Evolutionary conservation across 768 basidiomycete genomes (phyloP), one percentile per base, ranked within the genome.

Genomic region (Suillus subluteus): DNA sequence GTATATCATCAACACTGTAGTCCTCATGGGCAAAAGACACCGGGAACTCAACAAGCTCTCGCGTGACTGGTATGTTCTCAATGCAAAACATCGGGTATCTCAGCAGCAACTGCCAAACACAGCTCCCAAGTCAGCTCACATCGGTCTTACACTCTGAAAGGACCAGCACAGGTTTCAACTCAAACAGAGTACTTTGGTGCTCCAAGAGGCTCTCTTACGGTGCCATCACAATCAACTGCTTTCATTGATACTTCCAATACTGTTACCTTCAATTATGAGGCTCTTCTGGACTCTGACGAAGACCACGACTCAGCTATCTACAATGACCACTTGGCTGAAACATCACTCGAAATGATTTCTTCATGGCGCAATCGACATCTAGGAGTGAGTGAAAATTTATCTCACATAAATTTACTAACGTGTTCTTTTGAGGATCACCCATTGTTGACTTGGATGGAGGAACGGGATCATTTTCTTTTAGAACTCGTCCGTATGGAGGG

Each of bases 391-490:
- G 11, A n/a, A 48, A 7, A 48, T 48, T 48, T 4, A 12, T 48
- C n/a, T 48, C 6, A 4, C 9, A 48, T 48, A 23, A 5, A 48
- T 9, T 48, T 48, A 48, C 46, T 0, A 73, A 79, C 67, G 77
- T 66, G 0, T 64, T 61, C 74, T 65, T 32, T 72, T 66, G n/a
- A 43, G 66, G 67, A 15, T 71, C 66, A 0, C 72, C 65, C 8
- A 58, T 41, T 78, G 54, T 30, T 67, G 21, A 26, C 54, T 16
- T 67, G 66, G 64, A 26, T 67, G 7, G 40, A 55, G 1, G 52
- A 67, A 0, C 6, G 11, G 5, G 11, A 44, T 5, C 40, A 23
- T n/a, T 73, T 62, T 55, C 58, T 74, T 2, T 66, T 40, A 40
- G 67, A 68, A 58, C 52, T 65, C 8, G 30, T 68, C 37, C 8